These are phyloP conservation scores for Aureobasidium sp. DNA, from an alignment of 2,329 filamentous ascomycete genomes.

Conservation along the genomic window DNA sequence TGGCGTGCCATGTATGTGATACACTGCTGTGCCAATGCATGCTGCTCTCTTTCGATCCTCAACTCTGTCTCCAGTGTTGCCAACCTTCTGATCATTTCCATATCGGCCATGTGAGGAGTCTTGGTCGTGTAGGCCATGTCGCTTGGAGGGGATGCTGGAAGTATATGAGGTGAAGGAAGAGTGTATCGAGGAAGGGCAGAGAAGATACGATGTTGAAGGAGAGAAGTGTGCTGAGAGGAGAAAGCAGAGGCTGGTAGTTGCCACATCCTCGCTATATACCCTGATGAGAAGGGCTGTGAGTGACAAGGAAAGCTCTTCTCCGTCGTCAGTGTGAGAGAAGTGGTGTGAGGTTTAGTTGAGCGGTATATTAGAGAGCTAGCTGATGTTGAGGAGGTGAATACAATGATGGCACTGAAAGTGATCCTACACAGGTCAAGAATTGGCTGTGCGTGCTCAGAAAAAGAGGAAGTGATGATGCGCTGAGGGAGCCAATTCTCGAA, in stretches of 20 bases:
- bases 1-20: not conserved
- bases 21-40: not conserved
- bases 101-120: not conserved
- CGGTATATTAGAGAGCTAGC: too few species aligned
- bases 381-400: not conserved
- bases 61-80: not conserved
- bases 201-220: not conserved
- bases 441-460: not conserved
- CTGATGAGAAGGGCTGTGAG: not conserved
- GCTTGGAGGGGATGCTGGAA: not conserved
- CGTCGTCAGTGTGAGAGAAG: not conserved
- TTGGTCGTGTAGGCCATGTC: not conserved
- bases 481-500: not conserved
- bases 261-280: not conserved
- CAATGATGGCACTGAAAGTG: not conserved
- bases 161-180: not conserved
- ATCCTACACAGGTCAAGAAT: not conserved
- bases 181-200: not conserved
- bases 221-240: not conserved
- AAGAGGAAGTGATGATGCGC: not conserved
- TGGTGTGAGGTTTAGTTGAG: not conserved
- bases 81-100: not conserved
- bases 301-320: not conserved
- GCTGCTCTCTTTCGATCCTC: not conserved
- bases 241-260: not conserved